These are phyloP conservation scores for Escallonia herrerae DNA, from an alignment of 129 eudicot species.

Conservation along the genomic window DNA sequence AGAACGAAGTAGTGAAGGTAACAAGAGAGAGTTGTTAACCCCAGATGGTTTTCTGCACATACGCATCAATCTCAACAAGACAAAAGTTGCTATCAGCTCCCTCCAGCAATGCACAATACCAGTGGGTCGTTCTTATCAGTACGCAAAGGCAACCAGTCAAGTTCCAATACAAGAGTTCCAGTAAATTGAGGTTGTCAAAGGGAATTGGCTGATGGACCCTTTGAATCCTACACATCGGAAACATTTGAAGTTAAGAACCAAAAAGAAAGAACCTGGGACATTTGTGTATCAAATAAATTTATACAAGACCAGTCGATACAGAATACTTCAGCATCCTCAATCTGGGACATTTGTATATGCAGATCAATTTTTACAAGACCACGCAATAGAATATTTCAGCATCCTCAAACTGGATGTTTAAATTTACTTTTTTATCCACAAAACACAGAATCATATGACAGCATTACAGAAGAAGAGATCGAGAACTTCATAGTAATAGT, in stretches of 20 bases:
- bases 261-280: not conserved
- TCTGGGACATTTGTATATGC: no score
- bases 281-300: no score
- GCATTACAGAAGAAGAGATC: no score
- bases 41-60: no score
- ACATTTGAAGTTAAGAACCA: conserved; percentile 5
- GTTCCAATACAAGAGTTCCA: conserved; percentile 90
- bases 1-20: not conserved
- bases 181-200: conserved; percentile 81
- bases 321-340: no score
- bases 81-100: conserved; percentile 98
- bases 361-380: no score
- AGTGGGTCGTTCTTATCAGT: conserved; percentile 76
- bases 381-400: no score
- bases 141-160: conserved; percentile 87
- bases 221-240: conserved; percentile 62
- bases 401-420: no score
- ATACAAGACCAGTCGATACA: no score
- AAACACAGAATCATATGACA: no score
- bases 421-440: no score
- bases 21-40: conserved; percentile 8
- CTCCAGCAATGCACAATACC: conserved; percentile 91
- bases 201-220: conserved; percentile 85
- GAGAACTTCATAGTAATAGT: no score
- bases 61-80: conserved; percentile 80